Evolutionary conservation across 148 eudicot species (phyloP).

Genomic region (Dysphania ambrosioides): DNA sequence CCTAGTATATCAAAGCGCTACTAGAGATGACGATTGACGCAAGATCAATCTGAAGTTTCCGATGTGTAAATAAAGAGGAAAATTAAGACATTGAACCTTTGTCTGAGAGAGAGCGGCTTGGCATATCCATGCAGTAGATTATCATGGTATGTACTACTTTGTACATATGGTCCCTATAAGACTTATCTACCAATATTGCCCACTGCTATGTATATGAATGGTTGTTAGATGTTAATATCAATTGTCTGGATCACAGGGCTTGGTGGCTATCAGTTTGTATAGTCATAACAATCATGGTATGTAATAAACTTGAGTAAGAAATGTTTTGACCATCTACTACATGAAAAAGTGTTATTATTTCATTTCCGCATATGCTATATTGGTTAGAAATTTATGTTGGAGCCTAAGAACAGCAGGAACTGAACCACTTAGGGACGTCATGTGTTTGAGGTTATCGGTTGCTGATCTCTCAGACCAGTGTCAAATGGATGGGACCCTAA

Average conservation of each 20-base stretch:
- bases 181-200: neutral
- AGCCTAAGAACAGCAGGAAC: too few relatives aligned
- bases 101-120: neutral
- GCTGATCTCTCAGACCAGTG: too few relatives aligned
- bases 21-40: constrained; percentile 32
- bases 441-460: too few relatives aligned
- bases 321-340: neutral
- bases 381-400: too few relatives aligned
- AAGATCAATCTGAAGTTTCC: neutral
- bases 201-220: neutral
- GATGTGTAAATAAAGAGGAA: neutral
- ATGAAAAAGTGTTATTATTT: too few relatives aligned
- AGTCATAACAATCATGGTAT: neutral
- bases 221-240: too few relatives aligned
- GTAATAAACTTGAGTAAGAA: neutral
- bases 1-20: constrained; percentile 90
- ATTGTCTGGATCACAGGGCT: too few relatives aligned
- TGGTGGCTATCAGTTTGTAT: too few relatives aligned
- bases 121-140: neutral
- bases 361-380: too few relatives aligned
- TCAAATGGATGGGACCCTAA: too few relatives aligned
- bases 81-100: constrained; percentile 1
- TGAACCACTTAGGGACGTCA: too few relatives aligned
- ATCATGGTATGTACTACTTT: neutral
- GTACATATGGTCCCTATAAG: neutral